Percentiles rank a stretch among this genome's conserved stretches.
These are phyloP conservation scores for Fusarium circinatum DNA, from an alignment of 2,329 filamentous ascomycete genomes.

Conservation along the genomic window DNA sequence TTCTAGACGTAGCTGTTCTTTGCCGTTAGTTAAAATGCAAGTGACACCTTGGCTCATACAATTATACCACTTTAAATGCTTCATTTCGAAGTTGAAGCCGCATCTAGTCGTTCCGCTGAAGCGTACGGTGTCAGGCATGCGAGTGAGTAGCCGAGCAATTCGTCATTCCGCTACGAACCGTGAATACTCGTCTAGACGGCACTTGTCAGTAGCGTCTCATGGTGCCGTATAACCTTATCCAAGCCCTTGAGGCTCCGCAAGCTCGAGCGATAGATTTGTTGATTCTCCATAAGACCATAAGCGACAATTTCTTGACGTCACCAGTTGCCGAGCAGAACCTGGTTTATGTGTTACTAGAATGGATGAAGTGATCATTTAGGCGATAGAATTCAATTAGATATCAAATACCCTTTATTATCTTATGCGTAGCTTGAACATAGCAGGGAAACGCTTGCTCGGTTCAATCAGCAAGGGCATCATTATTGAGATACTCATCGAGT, in stretches of 20 bases:
- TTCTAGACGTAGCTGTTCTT: neutral
- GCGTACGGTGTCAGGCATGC: no score
- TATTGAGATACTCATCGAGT: fast-evolving
- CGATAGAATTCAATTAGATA: no score
- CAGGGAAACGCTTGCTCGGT: neutral
- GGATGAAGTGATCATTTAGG: fast-evolving
- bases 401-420: neutral
- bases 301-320: neutral
- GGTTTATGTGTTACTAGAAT: neutral
- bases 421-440: fast-evolving
- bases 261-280: neutral
- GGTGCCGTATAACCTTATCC: neutral
- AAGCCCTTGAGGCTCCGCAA: neutral
- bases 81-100: neutral
- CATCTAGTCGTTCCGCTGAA: no score
- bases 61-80: neutral
- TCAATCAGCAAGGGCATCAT: fast-evolving
- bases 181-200: neutral
- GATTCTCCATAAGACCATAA: neutral
- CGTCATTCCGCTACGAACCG: neutral
- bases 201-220: neutral
- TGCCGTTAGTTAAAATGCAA: neutral
- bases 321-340: neutral
- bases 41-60: neutral
- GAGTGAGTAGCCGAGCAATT: no score